Evolutionary conservation across 2,329 filamentous ascomycete genomes (phyloP).

Genomic region (Setomelanomma holmii): DNA sequence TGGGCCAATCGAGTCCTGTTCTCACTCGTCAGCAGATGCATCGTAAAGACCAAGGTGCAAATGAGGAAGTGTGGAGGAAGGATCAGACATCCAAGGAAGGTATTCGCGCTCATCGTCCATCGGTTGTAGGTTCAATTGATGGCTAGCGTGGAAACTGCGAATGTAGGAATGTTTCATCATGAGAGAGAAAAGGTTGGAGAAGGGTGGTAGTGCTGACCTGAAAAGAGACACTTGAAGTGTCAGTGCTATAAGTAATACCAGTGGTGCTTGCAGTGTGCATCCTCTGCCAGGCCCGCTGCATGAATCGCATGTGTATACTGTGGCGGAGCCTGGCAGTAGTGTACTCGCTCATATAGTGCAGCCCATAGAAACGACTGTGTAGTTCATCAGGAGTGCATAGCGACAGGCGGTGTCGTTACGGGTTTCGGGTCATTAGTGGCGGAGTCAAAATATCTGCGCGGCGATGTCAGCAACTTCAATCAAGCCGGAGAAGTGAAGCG

Average conservation of each 20-base stretch:
- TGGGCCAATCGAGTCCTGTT: slow-evolving; percentile 15
- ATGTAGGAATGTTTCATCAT: slow-evolving; percentile 82
- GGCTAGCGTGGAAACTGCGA: slow-evolving; percentile 90
- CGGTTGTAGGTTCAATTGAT: slow-evolving; percentile 68
- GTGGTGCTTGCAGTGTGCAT: too few relatives aligned
- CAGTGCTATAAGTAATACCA: too few relatives aligned
- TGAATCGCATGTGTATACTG: too few relatives aligned
- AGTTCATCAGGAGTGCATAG: too few relatives aligned
- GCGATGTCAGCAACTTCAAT: slow-evolving; percentile 18
- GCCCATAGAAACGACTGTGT: too few relatives aligned
- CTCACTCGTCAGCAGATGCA: slow-evolving; percentile 25
- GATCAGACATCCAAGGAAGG: slow-evolving; percentile 82
- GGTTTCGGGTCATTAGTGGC: too few relatives aligned
- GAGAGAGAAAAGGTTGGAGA: slow-evolving; percentile 26
- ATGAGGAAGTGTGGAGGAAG: slow-evolving; percentile 8
- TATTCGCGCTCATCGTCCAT: slow-evolving; percentile 69
- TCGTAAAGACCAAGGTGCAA: slow-evolving; percentile 5
- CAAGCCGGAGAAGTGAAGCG: slow-evolving; percentile 1
- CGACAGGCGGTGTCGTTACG: too few relatives aligned
- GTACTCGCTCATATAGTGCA: too few relatives aligned
- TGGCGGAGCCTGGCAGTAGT: too few relatives aligned
- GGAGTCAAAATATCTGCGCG: slow-evolving; percentile 3
- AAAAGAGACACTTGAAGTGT: too few relatives aligned
- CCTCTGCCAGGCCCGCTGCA: too few relatives aligned
- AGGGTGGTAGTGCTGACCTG: slow-evolving; percentile 45